These are phyloP conservation scores for Tilletia indica DNA, from an alignment of 1,284 basidiomycete genomes.

Conservation along the genomic window DNA sequence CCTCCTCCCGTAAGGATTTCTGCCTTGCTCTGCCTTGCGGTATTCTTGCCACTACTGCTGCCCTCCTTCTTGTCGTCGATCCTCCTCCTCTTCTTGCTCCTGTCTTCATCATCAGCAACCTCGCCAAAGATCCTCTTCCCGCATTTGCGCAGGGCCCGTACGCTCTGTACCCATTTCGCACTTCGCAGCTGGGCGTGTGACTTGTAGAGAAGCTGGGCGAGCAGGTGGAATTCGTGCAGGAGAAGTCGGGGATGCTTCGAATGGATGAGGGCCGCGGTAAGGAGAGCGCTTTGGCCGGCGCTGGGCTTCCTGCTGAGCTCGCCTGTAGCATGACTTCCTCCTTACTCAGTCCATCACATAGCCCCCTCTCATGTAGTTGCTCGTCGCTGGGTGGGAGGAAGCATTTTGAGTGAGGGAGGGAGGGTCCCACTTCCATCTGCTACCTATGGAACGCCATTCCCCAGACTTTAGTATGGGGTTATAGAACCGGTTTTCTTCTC, in stretches of 20 bases:
- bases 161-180: conserved; percentile 13
- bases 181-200: not conserved
- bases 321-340: too few relatives aligned
- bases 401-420: too few relatives aligned
- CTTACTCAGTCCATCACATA: too few relatives aligned
- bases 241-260: not conserved
- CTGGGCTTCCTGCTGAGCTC: not conserved
- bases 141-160: not conserved
- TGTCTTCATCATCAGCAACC: not conserved
- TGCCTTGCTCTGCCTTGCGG: not conserved
- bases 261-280: conserved; percentile 14
- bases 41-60: not conserved
- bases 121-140: conserved; percentile 1
- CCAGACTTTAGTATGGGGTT: too few relatives aligned
- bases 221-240: conserved; percentile 11
- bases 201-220: conserved; percentile 12
- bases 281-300: conserved; percentile 3
- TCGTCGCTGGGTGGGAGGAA: too few relatives aligned
- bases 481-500: too few relatives aligned
- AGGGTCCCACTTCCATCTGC: too few relatives aligned
- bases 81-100: not conserved
- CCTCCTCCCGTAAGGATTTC: not conserved
- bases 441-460: too few relatives aligned
- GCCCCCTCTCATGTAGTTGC: too few relatives aligned
- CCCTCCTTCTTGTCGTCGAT: not conserved